Evolutionary conservation across 2,329 filamentous ascomycete genomes (phyloP), one percentile per base, ranked within the genome.

Genomic region (Fusarium sp.): DNA sequence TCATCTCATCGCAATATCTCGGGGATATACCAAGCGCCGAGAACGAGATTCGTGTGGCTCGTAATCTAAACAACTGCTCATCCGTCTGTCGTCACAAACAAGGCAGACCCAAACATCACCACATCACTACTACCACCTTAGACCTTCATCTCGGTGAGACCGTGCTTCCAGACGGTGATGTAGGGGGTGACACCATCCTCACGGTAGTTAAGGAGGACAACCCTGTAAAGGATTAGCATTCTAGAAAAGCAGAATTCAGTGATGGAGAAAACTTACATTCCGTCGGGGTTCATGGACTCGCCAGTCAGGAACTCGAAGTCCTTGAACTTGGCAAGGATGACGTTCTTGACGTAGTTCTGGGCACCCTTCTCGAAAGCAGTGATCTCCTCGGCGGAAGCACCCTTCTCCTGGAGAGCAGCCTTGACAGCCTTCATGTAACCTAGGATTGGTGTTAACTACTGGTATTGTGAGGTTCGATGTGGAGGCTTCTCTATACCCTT

Each of bases 221-320:
- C 87, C 90, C 93, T 95, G 14, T 30, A 54, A 5, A 44, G 9
- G 32, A 59, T 73, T 69, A 64, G 52, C 37, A 26, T 53, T 33
- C 41, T 30, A 18, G 7, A 27, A 7, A 30, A 17, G 17, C n/a
- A 30, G 17, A 10, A 20, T 23, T 41, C n/a, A 30, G 18, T 15
- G 35, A 20, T 17, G 33, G 15, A 23, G 18, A 12, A 38, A 61
- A 89, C 92, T 80, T 86, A 96, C 96, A 98, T 97, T 87, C 92
- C 95, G 80, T 97, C 93, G 78, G 92, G 91, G 85, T 97, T 90
- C 93, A 97, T 97, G 78, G 90, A 92, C 88, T 96, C 91, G 85
- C 95, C 95, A 78, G 92, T 93, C 85, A 92, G 93, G 85, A 98
- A 95, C 83, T 98, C 95, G 83, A 92, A 97, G 87, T 98, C 93